Conservation (phyloP, 176 grass and related monocot genomes). For the Avena insularis region DNA sequence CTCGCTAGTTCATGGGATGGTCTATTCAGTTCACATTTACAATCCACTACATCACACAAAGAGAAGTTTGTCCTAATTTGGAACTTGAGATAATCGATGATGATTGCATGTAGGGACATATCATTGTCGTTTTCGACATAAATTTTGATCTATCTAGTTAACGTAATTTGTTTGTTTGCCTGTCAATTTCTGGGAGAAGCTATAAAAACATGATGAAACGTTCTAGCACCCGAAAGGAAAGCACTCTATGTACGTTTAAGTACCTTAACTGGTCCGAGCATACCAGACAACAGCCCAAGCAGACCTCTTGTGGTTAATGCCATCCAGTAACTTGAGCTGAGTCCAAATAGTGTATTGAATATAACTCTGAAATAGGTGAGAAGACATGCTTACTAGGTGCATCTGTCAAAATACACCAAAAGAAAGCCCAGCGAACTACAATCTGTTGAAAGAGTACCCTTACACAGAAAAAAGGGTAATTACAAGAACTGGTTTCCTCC, state of each 20-base stretch:
- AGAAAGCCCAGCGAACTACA: neutral
- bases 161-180: neutral
- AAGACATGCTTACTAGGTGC: conserved; percentile 20
- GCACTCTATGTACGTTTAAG: neutral
- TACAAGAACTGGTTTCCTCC: conserved; percentile 70
- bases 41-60: no score
- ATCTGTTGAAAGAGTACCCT: conserved; percentile 38
- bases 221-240: conserved; percentile 7
- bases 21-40: no score
- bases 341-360: conserved; percentile 71
- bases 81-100: no score
- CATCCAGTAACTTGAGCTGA: conserved; percentile 78
- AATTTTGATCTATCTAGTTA: neutral
- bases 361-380: conserved; percentile 49
- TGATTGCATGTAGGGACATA: no score
- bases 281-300: conserved; percentile 60
- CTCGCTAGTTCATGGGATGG: no score
- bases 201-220: conserved; percentile 2
- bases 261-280: conserved; percentile 70
- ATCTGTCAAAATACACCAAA: conserved; percentile 26
- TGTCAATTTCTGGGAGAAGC: neutral
- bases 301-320: conserved; percentile 58
- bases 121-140: neutral
- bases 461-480: conserved; percentile 64
- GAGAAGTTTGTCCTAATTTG: no score